A percentile compares a stretch with the other conserved stretches of the same genome.
Evolutionary conservation across 2,329 filamentous ascomycete species (phyloP).

Genomic region (Aspergillus niger): DNA sequence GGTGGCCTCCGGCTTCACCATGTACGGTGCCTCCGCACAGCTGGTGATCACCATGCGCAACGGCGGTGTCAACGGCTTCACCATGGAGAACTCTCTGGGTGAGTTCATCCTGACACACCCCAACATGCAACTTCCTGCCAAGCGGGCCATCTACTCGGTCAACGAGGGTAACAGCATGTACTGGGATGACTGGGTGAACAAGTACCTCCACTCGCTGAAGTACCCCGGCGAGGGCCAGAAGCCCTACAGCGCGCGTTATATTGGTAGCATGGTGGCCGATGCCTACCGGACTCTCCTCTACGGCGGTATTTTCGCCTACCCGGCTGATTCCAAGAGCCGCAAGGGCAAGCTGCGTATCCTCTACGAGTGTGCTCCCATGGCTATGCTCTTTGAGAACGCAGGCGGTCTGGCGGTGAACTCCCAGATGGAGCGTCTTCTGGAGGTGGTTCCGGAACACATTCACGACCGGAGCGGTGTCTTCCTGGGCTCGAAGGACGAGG

Average conservation of each 20-base stretch:
- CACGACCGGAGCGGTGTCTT: conserved; percentile 96
- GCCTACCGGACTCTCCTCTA: conserved; percentile 95
- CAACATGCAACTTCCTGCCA: conserved; percentile 81
- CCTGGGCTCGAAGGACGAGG: conserved; percentile 89
- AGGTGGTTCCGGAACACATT: conserved; percentile 85
- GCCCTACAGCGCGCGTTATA: conserved; percentile 93
- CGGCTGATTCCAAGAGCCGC: conserved; percentile 94
- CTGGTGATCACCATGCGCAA: conserved; percentile 96
- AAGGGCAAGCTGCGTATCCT: conserved; percentile 97
- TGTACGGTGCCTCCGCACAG: conserved; percentile 97
- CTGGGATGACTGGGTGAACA: conserved; percentile 85
- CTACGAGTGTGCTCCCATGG: conserved; percentile 99
- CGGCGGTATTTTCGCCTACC: conserved; percentile 96
- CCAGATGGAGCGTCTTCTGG: conserved; percentile 87
- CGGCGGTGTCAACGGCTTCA: conserved; percentile 93
- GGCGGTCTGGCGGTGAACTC: conserved; percentile 91
- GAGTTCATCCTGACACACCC: conserved; percentile 99
- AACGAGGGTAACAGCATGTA: conserved; percentile 98
- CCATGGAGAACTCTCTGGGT: conserved; percentile 90
- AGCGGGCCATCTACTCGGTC: conserved; percentile 89
- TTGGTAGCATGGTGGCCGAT: conserved; percentile 97
- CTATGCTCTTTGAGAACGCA: conserved; percentile 97
- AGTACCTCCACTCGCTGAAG: conserved; percentile 90
- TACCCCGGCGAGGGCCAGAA: conserved; percentile 69
- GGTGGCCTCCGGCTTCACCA: conserved; percentile 95